These are phyloP conservation scores for Salmacisia buchloeana DNA, from an alignment of 1,284 basidiomycete species.

Conservation along the genomic window DNA sequence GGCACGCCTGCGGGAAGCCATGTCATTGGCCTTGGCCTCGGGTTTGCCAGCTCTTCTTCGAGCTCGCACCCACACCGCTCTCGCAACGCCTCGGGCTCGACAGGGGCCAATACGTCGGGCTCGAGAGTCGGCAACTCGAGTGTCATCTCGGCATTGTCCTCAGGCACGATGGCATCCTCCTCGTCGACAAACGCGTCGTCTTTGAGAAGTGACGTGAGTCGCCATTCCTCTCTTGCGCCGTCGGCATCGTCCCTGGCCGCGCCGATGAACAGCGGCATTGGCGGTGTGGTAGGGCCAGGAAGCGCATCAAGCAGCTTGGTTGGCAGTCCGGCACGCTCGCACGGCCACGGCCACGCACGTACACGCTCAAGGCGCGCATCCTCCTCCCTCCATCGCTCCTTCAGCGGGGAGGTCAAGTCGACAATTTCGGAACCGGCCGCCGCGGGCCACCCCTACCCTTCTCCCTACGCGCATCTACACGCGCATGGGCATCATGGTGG, in stretches of 20 bases:
- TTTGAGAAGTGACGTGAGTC: neutral
- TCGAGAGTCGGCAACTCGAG: neutral
- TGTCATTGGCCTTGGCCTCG: neutral
- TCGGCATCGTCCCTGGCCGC: neutral
- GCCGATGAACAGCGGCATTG: neutral
- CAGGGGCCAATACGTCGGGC: neutral
- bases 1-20: neutral
- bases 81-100: neutral
- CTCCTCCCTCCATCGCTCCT: too few species aligned
- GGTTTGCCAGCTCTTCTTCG: neutral
- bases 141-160: neutral
- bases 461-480: too few species aligned
- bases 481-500: too few species aligned
- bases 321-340: neutral
- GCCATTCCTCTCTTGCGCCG: neutral
- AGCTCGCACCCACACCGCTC: neutral
- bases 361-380: too few species aligned
- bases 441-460: too few species aligned
- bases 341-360: too few species aligned
- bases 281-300: neutral
- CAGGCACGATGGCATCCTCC: slow-evolving; percentile 1
- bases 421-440: too few species aligned
- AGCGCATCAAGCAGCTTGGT: neutral
- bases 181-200: neutral
- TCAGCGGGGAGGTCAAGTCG: too few species aligned